Base-by-base conservation (phyloP, 345 rosid genomes). In the Linum usitatissimum region DNA sequence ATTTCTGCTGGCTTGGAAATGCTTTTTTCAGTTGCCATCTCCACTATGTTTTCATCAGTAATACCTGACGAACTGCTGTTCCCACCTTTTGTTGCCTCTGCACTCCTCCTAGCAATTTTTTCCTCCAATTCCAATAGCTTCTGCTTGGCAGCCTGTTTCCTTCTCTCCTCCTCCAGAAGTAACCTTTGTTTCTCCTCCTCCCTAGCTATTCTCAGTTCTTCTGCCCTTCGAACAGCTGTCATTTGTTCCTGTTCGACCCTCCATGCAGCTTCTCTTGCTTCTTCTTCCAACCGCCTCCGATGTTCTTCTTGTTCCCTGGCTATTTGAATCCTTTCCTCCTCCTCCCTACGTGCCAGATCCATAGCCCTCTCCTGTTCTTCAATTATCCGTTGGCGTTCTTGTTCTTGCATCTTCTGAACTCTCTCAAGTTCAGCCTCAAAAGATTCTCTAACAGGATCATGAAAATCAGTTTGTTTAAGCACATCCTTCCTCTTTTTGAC, bases 361-460 rank as follows among this genome's bases (percentile, higher is more conserved):
- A 86, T 60, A 57, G 87, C 86, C 80, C 84, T 88, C 70, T 88
- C 97, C 66, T 90, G 92, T 72, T 94, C 95, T 74, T 87, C 87
- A 6, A 86, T 64, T 64, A 84, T 70, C 49, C 81, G 82, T 69
- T 78, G 83, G 28, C 95, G 77, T 75, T 88, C 97, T 72, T 81
- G 87, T 75, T 94, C 99, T 73, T 94, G 97, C 86, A 90, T 73
- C 77, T 84, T 94, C 75, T 94, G 97, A 66, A 94, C 96, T 71
- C 91, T 85, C 79, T 94, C 89, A 64, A 94, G 96, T 74, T 94
- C 99, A 73, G 97, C 99, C 81, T 94, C 99, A 76, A 94, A 94
- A 60, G 97, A 90, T 61, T 90, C 99, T 66, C 97, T 80, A 17
- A 82, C 89, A 74, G 99, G 97, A 34, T 94, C 99, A 72, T 82